Percentiles rank a stretch among this genome's conserved stretches.
Evolutionary conservation across 2,329 filamentous ascomycete genomes (phyloP).

Genomic region (Epichloe scottii): DNA sequence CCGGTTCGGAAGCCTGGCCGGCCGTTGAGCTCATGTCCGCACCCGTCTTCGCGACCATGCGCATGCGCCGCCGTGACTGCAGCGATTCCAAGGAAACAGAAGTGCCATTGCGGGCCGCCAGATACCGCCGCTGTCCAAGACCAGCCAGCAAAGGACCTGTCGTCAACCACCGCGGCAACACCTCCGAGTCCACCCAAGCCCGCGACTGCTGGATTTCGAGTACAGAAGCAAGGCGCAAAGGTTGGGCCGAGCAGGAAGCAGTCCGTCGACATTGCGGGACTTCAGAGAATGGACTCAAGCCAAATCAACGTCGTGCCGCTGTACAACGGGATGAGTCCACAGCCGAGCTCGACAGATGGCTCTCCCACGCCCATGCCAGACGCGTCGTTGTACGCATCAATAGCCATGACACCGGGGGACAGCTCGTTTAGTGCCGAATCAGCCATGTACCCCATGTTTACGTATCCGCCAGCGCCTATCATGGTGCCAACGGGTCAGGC

Average conservation of each 20-base stretch:
- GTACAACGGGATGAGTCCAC: conserved; percentile 15
- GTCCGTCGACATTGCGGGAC: conserved; percentile 34
- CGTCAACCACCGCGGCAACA: conserved; percentile 9
- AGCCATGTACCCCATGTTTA: conserved; percentile 21
- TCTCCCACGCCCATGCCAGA: conserved; percentile 10
- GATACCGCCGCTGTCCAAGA: conserved; percentile 11
- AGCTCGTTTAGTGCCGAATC: conserved; percentile 12
- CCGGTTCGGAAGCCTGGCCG: conserved; percentile 61
- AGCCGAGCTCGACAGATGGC: conserved; percentile 11
- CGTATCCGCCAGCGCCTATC: conserved; percentile 16
- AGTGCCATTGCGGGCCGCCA: conserved; percentile 37
- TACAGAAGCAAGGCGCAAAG: conserved; percentile 32
- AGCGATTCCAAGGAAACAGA: conserved; percentile 46
- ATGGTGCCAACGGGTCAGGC: conserved; percentile 10
- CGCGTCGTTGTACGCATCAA: conserved; percentile 15
- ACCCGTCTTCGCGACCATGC: conserved; percentile 48
- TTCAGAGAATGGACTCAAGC: conserved; percentile 41
- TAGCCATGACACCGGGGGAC: conserved; percentile 17
- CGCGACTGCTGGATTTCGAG: conserved; percentile 25
- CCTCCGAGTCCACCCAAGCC: conserved; percentile 21
- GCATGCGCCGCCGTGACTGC: conserved; percentile 51
- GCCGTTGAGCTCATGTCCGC: conserved; percentile 57
- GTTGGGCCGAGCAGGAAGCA: conserved; percentile 27
- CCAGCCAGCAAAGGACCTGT: conserved; percentile 15
- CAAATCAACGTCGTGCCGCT: conserved; percentile 35